Percentiles rank a stretch among this genome's conserved stretches.
These are phyloP conservation scores for Aspergillus leporis DNA, from an alignment of 495 filamentous ascomycete species.

Conservation along the genomic window DNA sequence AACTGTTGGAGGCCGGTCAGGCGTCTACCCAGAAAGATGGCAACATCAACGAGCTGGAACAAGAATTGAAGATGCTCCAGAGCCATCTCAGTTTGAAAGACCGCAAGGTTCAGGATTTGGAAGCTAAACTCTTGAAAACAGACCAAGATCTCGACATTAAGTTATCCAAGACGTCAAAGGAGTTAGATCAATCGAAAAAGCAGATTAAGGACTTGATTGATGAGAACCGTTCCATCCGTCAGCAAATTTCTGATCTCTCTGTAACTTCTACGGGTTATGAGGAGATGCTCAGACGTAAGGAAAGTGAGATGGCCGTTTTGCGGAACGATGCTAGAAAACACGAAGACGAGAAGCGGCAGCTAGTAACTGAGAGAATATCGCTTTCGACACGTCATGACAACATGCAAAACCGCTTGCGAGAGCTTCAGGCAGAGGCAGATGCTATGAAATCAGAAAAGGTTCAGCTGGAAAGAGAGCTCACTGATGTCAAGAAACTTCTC, in stretches of 20 bases:
- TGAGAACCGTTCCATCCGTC: conserved; percentile 81
- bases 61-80: conserved; percentile 87
- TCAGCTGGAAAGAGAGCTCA: conserved; percentile 83
- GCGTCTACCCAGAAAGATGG: conserved; percentile 67
- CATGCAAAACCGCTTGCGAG: conserved; percentile 72
- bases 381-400: conserved; percentile 77
- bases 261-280: conserved; percentile 93
- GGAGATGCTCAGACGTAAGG: conserved; percentile 87
- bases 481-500: conserved; percentile 82
- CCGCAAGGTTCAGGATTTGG: conserved; percentile 84
- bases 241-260: conserved; percentile 84
- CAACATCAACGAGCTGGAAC: conserved; percentile 69
- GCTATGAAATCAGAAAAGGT: conserved; percentile 80
- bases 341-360: conserved; percentile 70
- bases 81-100: conserved; percentile 90
- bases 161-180: conserved; percentile 76
- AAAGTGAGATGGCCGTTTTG: conserved; percentile 86
- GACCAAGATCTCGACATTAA: conserved; percentile 93
- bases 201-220: conserved; percentile 73
- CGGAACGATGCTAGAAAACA: conserved; percentile 78
- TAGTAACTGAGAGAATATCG: conserved; percentile 72
- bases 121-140: conserved; percentile 76
- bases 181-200: conserved; percentile 67
- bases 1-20: conserved; percentile 65
- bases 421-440: conserved; percentile 84